Evolutionary conservation across 768 basidiomycete species (phyloP).

Genomic region (Hysterangium stoloniferum): DNA sequence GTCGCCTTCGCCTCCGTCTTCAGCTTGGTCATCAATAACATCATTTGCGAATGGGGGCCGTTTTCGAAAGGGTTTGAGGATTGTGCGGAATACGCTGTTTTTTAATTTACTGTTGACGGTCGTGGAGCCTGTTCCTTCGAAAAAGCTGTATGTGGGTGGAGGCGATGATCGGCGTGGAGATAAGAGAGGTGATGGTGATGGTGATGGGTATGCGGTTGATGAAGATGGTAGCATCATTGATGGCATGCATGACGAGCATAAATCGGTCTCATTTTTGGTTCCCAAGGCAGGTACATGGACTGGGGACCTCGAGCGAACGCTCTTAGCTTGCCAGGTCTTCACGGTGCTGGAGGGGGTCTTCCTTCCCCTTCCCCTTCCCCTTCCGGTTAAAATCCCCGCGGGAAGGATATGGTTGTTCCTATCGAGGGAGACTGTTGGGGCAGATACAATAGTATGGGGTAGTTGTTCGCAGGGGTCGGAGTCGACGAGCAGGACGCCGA

Average conservation of each 20-base stretch:
- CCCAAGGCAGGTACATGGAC: neutral
- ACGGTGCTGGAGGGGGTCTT: neutral
- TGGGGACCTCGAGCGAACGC: neutral
- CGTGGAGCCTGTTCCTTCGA: slow-evolving; percentile 88
- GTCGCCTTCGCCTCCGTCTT: slow-evolving; percentile 38
- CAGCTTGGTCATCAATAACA: too few relatives aligned
- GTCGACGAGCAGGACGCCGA: slow-evolving; percentile 97
- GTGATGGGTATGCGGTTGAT: slow-evolving; percentile 25
- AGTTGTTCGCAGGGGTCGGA: slow-evolving; percentile 73
- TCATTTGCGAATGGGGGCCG: slow-evolving; percentile 54
- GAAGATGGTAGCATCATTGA: too few relatives aligned
- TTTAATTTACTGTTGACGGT: slow-evolving; percentile 90
- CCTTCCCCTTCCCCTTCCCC: neutral
- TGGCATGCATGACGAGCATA: too few relatives aligned
- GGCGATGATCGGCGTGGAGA: neutral
- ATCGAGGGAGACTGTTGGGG: slow-evolving; percentile 84
- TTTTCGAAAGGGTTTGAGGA: slow-evolving; percentile 66
- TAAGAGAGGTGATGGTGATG: slow-evolving; percentile 28
- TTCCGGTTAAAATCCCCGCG: slow-evolving; percentile 68
- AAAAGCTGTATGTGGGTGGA: slow-evolving; percentile 39
- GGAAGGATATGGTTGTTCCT: slow-evolving; percentile 93
- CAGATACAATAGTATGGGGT: too few relatives aligned
- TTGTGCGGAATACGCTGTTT: slow-evolving; percentile 90
- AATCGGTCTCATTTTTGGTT: too few relatives aligned
- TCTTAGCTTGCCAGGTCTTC: neutral